Percentiles rank a stretch among this genome's conserved stretches.
Conservation (phyloP, 306 rosid genomes). For the Prosopis cineraria region DNA sequence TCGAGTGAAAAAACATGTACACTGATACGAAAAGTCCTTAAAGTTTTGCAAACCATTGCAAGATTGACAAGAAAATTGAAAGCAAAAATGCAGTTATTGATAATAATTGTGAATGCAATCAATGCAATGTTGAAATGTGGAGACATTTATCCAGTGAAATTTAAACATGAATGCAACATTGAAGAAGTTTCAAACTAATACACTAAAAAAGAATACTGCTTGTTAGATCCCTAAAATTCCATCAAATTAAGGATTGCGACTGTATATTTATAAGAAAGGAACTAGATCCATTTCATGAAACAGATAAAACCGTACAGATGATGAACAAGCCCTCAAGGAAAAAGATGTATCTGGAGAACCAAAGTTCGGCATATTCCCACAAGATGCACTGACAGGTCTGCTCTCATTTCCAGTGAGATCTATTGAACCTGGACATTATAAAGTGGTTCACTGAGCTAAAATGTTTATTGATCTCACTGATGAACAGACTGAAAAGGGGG, state of each 20-base stretch:
- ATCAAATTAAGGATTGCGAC: conserved; percentile 13
- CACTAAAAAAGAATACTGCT: conserved; percentile 2
- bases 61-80: background rate
- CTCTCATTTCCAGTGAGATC: conserved; percentile 45
- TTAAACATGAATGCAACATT: background rate
- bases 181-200: conserved; percentile 3
- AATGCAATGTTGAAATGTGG: background rate
- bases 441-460: conserved; percentile 28
- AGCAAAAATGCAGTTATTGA: conserved; percentile 12
- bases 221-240: conserved; percentile 1
- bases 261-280: conserved; percentile 20
- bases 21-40: background rate
- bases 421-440: conserved; percentile 49
- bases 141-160: conserved; percentile 14
- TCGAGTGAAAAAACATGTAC: background rate
- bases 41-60: background rate
- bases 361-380: conserved; percentile 41
- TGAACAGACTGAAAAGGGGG: background rate
- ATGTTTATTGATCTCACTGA: conserved; percentile 15
- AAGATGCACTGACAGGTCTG: conserved; percentile 38
- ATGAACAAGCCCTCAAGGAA: conserved; percentile 69
- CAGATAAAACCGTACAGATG: conserved; percentile 57
- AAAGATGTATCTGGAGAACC: conserved; percentile 38
- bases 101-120: conserved; percentile 8
- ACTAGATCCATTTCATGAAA: background rate